Base-by-base conservation (phyloP, 2,329 filamentous ascomycete species). In the Chaetomium sp. region DNA sequence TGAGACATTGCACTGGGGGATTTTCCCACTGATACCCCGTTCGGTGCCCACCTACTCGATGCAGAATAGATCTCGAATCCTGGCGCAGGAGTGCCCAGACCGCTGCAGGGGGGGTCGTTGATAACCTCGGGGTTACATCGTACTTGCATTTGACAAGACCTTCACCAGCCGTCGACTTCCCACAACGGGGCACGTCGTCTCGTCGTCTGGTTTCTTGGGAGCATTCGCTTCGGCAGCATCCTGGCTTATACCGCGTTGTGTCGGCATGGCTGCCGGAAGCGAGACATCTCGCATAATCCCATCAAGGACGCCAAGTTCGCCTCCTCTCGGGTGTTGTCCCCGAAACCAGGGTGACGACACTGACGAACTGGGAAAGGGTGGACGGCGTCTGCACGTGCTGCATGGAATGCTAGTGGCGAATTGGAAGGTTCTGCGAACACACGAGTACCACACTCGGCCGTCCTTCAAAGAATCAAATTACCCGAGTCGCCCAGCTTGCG, bases 41-140 rank as follows among this genome's bases (percentile, higher is more conserved):
- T 8, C 53, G 53, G 53, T 38, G 53, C 9, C 31, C 53, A 56
- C 53, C 21, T 56, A 19, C 53, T 56, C 53, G 31, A 56, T 56
- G n/a, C 29, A 56, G 53, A 8, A 56, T 56, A 56, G 53, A 38
- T 16, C n/a, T 56, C 13, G 53, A 38, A n/a, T 45, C 55, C 55
- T 45, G 23, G 55, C 33, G 55, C 53, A 55, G n/a, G 35, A 55
- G 53, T 9, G 53, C 31, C 31, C 21, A 23, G 21, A 38, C 51
- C 33, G 8, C 8, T 35, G 23, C 21, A 53, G 25, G 25, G 25
- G 50, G 25, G 16, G 7, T 29, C 13, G 50, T 29, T 53, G 25
- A 53, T 12, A 9, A 19, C n/a, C 23, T 13, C 35, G 13, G 42
- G n/a, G 38, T 10, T 10, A 45, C 38, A 16, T 45, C 19, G 16